Percentiles rank a stretch among this genome's conserved stretches.
phyloP scores from a whole-genome alignment of 345 rosid species.

The Hirschfeldia incana region DNA sequence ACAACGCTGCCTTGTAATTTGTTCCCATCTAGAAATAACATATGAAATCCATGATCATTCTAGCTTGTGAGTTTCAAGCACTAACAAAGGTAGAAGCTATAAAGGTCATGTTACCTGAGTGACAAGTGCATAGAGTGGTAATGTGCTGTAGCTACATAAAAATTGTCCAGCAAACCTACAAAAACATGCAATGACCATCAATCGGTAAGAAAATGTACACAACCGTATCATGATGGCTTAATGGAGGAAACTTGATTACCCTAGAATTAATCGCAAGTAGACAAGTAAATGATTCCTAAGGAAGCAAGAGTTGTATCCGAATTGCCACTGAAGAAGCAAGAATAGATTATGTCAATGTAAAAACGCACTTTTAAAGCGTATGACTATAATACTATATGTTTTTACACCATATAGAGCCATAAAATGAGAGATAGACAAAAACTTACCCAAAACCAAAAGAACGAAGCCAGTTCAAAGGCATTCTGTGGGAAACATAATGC shows the following conservation, averaged over 20 bases:
- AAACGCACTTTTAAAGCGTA: not conserved
- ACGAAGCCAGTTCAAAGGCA: conserved; percentile 91
- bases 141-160: conserved; percentile 93
- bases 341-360: conserved; percentile 17
- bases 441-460: conserved; percentile 96
- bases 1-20: conserved; percentile 82
- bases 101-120: conserved; percentile 62
- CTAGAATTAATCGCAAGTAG: conserved; percentile 69
- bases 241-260: conserved; percentile 47
- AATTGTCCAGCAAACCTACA: conserved; percentile 84
- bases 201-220: not conserved
- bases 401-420: not conserved
- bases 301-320: conserved; percentile 89
- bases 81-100: not conserved
- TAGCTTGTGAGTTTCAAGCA: not conserved
- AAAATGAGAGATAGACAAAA: not conserved
- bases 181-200: not conserved
- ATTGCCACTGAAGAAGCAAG: conserved; percentile 77
- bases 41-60: not conserved
- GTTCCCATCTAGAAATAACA: conserved; percentile 82
- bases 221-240: not conserved
- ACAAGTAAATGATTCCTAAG: conserved; percentile 68
- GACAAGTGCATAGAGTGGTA: conserved; percentile 90
- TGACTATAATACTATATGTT: not conserved
- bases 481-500: conserved; percentile 54